These are phyloP conservation scores for Botryotinia calthae DNA, from an alignment of 2,329 filamentous ascomycete genomes.

Conservation along the genomic window DNA sequence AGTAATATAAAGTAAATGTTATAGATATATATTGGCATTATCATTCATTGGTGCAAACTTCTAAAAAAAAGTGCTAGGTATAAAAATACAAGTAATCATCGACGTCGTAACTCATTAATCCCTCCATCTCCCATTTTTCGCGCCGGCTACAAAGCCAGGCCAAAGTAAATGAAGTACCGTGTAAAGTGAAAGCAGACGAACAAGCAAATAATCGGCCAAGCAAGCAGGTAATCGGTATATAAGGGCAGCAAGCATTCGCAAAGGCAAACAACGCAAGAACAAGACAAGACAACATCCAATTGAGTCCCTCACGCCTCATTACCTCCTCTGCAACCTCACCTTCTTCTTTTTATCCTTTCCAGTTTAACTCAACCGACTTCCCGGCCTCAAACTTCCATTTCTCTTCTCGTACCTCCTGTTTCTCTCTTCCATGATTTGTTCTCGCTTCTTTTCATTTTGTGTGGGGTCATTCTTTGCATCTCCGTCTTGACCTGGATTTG, in stretches of 20 bases:
- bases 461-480: conserved; percentile 21
- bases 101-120: not conserved
- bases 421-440: conserved; percentile 16
- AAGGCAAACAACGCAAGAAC: not conserved
- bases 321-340: not conserved
- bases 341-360: not conserved
- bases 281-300: not conserved
- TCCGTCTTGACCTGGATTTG: conserved; percentile 37
- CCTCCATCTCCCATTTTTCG: not conserved
- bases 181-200: not conserved
- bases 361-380: conserved; percentile 1
- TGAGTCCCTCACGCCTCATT: not conserved
- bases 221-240: not conserved
- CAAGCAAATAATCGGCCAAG: not conserved
- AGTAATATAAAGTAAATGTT: not conserved
- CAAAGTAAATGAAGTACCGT: not conserved
- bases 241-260: not conserved
- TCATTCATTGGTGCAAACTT: conserved; percentile 1
- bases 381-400: not conserved
- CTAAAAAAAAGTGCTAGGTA: not conserved
- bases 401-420: conserved; percentile 6
- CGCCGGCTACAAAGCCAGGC: not conserved
- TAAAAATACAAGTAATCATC: not conserved
- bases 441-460: conserved; percentile 9
- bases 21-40: not conserved